Evolutionary conservation across 1,284 basidiomycete species (phyloP).

Genomic region (Grifola frondosa): DNA sequence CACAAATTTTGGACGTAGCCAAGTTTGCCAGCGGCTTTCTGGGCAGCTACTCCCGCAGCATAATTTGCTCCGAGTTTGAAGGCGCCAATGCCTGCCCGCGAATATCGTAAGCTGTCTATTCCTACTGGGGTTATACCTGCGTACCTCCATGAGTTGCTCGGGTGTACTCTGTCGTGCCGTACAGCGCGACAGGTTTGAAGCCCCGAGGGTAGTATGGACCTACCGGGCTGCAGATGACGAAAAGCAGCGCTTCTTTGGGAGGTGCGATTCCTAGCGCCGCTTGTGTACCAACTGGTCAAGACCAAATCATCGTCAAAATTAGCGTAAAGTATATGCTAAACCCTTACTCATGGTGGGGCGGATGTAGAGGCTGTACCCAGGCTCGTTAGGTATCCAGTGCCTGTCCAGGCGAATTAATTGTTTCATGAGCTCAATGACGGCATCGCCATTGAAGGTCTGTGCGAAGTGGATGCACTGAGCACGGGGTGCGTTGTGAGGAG

Average conservation of each 20-base stretch:
- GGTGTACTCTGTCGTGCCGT: constrained; percentile 89
- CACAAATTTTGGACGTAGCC: constrained; percentile 97
- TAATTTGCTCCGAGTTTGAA: constrained; percentile 94
- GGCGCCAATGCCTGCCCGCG: constrained; percentile 71
- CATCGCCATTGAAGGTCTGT: constrained; percentile 81
- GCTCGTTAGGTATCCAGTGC: constrained; percentile 89
- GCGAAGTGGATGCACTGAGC: constrained; percentile 7
- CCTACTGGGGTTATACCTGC: constrained; percentile 9
- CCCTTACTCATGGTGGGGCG: constrained; percentile 76
- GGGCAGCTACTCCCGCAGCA: constrained; percentile 86
- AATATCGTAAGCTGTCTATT: background rate
- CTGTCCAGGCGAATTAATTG: constrained; percentile 85
- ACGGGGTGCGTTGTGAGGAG: background rate
- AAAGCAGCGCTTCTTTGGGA: constrained; percentile 86
- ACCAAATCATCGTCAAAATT: background rate
- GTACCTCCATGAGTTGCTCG: constrained; percentile 89
- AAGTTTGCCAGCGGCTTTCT: constrained; percentile 77
- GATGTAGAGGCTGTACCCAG: constrained; percentile 91
- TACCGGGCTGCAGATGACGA: constrained; percentile 92
- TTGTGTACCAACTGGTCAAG: constrained; percentile 81
- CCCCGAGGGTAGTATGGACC: constrained; percentile 95
- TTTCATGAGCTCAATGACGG: constrained; percentile 85
- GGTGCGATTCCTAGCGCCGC: constrained; percentile 87
- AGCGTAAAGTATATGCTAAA: no score
- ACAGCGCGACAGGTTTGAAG: constrained; percentile 93